Evolutionary conservation across 768 basidiomycete genomes (phyloP), one percentile per base, ranked within the genome.

Genomic region (Leccinum rimulosum): DNA sequence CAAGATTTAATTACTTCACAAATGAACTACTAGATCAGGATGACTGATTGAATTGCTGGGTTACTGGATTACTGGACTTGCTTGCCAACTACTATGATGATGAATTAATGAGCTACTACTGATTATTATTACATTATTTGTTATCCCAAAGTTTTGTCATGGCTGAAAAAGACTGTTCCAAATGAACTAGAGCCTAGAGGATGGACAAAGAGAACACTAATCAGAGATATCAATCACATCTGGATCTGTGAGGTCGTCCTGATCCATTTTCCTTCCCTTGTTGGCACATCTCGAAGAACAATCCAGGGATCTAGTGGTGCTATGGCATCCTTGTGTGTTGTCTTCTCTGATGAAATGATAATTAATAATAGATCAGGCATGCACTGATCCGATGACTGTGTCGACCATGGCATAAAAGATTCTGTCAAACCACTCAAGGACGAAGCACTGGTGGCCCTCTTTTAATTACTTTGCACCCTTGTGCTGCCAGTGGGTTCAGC

Each of bases 141-240:
- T n/a, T 12, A 27, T 49, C 25, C 36, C 50, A 17, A 31, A 22
- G 28, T 31, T 33, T 17, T 17, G n/a, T 28, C 4, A 54, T n/a
- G 14, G 43, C 15, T 17, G 19, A 25, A 31, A 48, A 30, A 22
- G 19, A 27, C 8, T 27, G 4, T 31, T 30, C n/a, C 17, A 45
- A 50, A 58, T n/a, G n/a, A 38, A 40, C 22, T 22, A 22, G 22
- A 22, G 22, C 22, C 47, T 27, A 3, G 31, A 12, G n/a, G 17
- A 47, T 11, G 17, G 15, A 17, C 28, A 22, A 14, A 38, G 30
- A 53, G 11, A 30, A 38, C 38, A 35, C 57, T 68, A 68, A 51
- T 67, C 63, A 50, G 81, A 84, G 43, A 91, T 73, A 57, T 85
- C 82, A 64, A 90, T 84, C 30, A 89, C 75, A 27, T 84, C 82